Base-by-base conservation (phyloP, 73 alveolate genomes). In the Paramecium bursaria region DNA sequence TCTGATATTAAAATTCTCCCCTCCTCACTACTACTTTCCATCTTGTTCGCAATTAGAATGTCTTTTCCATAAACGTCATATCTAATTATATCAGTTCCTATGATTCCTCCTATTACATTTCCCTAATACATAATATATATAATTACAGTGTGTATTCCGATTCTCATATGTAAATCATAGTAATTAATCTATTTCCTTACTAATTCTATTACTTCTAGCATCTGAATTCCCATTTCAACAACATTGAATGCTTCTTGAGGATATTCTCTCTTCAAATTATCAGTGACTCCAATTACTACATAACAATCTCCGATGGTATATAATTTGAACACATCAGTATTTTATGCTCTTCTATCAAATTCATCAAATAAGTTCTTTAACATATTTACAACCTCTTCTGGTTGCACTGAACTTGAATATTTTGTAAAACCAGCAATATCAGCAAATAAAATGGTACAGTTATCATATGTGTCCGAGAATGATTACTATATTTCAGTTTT, bases 51-150 rank as follows among this genome's bases (percentile, higher is more conserved):
- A 11, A 87, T 85, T 1, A 75, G 75, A 11, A 57, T 67, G 33
- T 87, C 93, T 48, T 85, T 88, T 6, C 93, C 93, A 60, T 87
- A 87, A 7, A 87, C 86, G 49, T 87, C 93, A 50, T 87, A 87
- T 87, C 93, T 79, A 22, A 87, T 90, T 17, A 87, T 87, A 50
- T 87, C 88, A 21, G 91, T 87, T 3, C 93, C 93, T 27, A 88
- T 87, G 6, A 87, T 75, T 23, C 93, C 93, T 3, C 91, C 93
- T 29, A 87, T 82, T 0, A 87, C 91, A 47, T 48, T 74, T 48
- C 93, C 93, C 91, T 85, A 73, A 27, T 21, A 50, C 13, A 23
- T 6, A 0, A 9, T 3, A 46, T n/a, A 22, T 14, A 27, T 1
- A 4, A 26, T 73, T 85, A 85, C 91, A 13, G 93, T 87, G 49